A percentile compares a stretch with the other conserved stretches of the same genome.
These are phyloP conservation scores for Penicillium cinerascens DNA, from an alignment of 495 filamentous ascomycete species.

Conservation along the genomic window DNA sequence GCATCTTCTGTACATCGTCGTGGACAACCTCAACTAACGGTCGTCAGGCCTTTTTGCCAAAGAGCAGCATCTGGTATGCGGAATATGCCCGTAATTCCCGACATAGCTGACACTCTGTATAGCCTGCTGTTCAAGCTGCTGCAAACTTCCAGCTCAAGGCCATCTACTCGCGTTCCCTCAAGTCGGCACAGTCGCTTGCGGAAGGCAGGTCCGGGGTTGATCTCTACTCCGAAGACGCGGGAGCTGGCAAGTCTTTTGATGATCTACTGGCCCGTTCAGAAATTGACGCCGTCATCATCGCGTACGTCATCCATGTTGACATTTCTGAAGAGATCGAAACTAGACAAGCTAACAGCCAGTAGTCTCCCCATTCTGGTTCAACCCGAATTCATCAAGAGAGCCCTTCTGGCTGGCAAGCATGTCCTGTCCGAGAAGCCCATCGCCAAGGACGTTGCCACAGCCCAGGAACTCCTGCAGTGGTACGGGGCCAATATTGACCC, in stretches of 20 bases:
- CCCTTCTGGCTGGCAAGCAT: slow-evolving; percentile 70
- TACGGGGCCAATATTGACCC: slow-evolving; percentile 50
- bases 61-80: slow-evolving; percentile 40
- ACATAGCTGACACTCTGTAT: slow-evolving; percentile 8
- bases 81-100: no score
- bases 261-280: slow-evolving; percentile 63
- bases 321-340: not conserved
- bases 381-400: slow-evolving; percentile 35
- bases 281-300: slow-evolving; percentile 67
- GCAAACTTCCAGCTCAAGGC: slow-evolving; percentile 50
- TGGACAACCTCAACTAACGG: slow-evolving; percentile 1
- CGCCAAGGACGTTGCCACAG: slow-evolving; percentile 61
- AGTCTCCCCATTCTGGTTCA: slow-evolving; percentile 39
- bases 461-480: slow-evolving; percentile 58
- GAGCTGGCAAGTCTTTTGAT: slow-evolving; percentile 46
- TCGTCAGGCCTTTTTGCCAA: slow-evolving; percentile 46
- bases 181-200: slow-evolving; percentile 44
- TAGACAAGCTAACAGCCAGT: slow-evolving; percentile 25
- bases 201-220: slow-evolving; percentile 42
- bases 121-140: slow-evolving; percentile 52
- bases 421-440: slow-evolving; percentile 85
- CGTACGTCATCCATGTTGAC: slow-evolving; percentile 31
- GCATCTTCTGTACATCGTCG: slow-evolving; percentile 20
- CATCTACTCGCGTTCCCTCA: slow-evolving; percentile 59
- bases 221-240: slow-evolving; percentile 61